Base-by-base conservation (phyloP, 345 rosid genomes). In the Ailanthus altissimus region DNA sequence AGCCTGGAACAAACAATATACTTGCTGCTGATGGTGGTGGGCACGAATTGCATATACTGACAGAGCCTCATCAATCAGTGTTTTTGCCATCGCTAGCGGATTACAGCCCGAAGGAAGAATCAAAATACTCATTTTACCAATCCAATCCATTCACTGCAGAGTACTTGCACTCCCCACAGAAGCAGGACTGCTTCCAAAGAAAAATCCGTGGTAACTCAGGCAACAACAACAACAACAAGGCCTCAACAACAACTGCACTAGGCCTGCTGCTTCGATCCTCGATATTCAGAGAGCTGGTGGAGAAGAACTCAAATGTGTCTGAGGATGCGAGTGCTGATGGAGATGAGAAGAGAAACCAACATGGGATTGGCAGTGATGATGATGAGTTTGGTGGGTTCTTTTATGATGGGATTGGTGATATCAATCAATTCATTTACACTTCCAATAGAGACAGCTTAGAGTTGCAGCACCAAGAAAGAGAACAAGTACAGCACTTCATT, bases 221-320 rank as follows among this genome's bases (percentile, higher is more conserved):
- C 81, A 32, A 32, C 21, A 32, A 13, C 3, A 36, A 8, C 57
- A 68, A 23, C 72, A 76, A 36, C 67, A 88, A 75, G 80, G 23
- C 82, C 13, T 81, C 91, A 26, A 77, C 90, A 0, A 84, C 90
- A 0, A 85, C 92, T 40, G 94, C 94, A 7, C 85, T 90, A 1
- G 78, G 87, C 70, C 86, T 90, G 58, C 92, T 88, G 58, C 78
- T 88, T 49, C 86, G 87, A 21, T 90, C 94, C 10, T 85, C 90
- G 0, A 58, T 88, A n/a, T 90, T 90, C 67, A 83, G 83, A 72
- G 90, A 88, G 21, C 56, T 88, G 73, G 86, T 88, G 3, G 85
- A 87, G 84, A 88, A 85, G 88, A 90, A 87, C 21, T 67, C 86
- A 4, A 81, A 69, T 38, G 53, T 79, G 20, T 70, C 81, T 0